Evolutionary conservation across 306 rosid species (phyloP), one percentile per base, ranked within the genome.

Genomic region (Vigna nakashimae): DNA sequence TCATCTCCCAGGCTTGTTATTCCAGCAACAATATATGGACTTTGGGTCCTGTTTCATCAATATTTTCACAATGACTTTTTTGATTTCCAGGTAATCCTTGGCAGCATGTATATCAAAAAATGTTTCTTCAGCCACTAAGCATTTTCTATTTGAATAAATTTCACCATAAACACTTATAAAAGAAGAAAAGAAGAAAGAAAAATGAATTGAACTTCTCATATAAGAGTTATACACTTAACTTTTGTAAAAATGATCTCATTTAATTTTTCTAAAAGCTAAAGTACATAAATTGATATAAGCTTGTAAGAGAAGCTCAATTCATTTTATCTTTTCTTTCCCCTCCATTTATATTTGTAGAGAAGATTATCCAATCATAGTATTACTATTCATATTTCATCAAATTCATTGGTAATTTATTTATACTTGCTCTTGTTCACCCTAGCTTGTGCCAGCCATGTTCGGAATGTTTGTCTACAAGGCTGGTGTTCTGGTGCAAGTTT

Each of bases 391-490:
- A 56, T 49, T 17, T 57, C 3, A 11, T 48, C 60, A 48, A 52
- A 49, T 60, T 62, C n/a, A 73, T 16, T 43, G 64, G 16, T 79
- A 71, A 68, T 42, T 72, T 16, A 60, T 43, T 26, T 70, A 64
- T 30, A 56, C 32, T 34, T 82, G 26, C 5, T 65, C 17, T 76
- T 84, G 22, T 79, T 57, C 81, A 64, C 67, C 53, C 15, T 83
- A 94, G 98, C 81, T 94, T 79, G 94, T 90, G 73, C 98, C 98
- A 10, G 98, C 98, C 38, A 92, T 92, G 93, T 75, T 92, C 66
- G 98, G 98, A 80, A 80, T 94, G 97, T 89, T 94, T 74, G 98
- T 90, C 63, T 90, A 94, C 82, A 94, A 94, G 84, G 98, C 93
- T 69, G 98, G 97, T 52, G 90, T 66, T 30, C 92, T 94, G 49